These are phyloP conservation scores for Glycine tomentella DNA, from an alignment of 306 rosid genomes.

Conservation along the genomic window DNA sequence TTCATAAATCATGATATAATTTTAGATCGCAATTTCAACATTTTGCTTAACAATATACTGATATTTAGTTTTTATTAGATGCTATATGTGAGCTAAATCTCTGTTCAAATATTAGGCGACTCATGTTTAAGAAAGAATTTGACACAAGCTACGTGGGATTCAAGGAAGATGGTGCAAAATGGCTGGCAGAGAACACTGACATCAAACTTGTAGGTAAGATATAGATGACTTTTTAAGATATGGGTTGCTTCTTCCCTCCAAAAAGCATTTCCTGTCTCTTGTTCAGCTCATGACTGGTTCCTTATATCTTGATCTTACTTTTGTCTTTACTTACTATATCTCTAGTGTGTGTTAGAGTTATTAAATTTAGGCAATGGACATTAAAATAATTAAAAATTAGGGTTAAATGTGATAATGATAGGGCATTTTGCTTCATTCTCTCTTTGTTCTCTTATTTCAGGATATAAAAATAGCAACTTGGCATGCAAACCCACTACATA, in stretches of 20 bases:
- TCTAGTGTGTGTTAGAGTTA: background rate
- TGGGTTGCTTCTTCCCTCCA: conserved; percentile 36
- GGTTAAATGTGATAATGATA: background rate
- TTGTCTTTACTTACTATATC: no score
- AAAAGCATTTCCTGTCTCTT: conserved; percentile 3
- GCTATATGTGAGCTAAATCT: conserved; percentile 27
- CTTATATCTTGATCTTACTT: background rate
- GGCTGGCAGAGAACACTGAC: conserved; percentile 90
- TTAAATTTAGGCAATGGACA: conserved; percentile 3
- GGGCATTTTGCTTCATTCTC: conserved; percentile 2
- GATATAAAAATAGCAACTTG: background rate
- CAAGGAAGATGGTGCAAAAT: conserved; percentile 88
- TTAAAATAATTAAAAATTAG: background rate
- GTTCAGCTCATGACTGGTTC: background rate
- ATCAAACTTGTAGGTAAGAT: conserved; percentile 89
- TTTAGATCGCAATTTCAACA: conserved; percentile 19
- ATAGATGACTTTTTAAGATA: background rate
- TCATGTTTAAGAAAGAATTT: conserved; percentile 81
- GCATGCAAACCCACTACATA: background rate
- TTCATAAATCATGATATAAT: background rate
- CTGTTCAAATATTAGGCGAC: conserved; percentile 67
- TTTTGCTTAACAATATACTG: conserved; percentile 23
- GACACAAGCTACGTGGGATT: conserved; percentile 84
- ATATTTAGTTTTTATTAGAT: conserved; percentile 34
- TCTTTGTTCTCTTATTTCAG: background rate